phyloP scores from a whole-genome alignment of 1,284 basidiomycete species.

The Somion occarium region DNA sequence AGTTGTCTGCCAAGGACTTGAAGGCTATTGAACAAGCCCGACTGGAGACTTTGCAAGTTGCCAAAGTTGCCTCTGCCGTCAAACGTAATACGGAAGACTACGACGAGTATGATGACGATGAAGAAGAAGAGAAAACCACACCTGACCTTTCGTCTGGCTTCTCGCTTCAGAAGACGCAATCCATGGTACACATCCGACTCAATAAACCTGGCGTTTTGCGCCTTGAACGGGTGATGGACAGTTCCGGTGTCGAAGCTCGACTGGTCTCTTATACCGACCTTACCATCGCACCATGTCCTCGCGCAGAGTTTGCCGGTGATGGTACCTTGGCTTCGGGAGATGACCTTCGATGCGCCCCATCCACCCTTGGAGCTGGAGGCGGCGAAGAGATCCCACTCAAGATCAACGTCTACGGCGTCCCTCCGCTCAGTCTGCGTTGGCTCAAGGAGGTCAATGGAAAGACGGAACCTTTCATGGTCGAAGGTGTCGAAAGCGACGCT shows the following conservation, averaged over 20 bases:
- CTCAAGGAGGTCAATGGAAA: conserved; percentile 59
- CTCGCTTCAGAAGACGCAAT: conserved; percentile 64
- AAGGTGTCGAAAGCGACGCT: conserved; percentile 71
- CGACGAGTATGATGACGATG: conserved; percentile 57
- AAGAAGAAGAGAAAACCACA: conserved; percentile 48
- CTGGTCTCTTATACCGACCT: conserved; percentile 64
- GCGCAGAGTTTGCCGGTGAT: conserved; percentile 58
- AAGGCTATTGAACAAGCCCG: conserved; percentile 60
- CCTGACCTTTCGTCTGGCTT: conserved; percentile 19
- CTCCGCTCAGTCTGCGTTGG: conserved; percentile 78
- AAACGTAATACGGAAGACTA: conserved; percentile 34
- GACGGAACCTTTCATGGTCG: conserved; percentile 69
- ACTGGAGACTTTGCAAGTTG: conserved; percentile 44
- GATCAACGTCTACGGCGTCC: conserved; percentile 73
- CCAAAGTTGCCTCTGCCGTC: conserved; percentile 32
- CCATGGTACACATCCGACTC: conserved; percentile 68
- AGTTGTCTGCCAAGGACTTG: conserved; percentile 60
- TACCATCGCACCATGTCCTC: conserved; percentile 80
- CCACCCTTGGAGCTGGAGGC: conserved; percentile 41
- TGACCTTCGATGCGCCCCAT: conserved; percentile 55
- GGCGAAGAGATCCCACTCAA: conserved; percentile 58
- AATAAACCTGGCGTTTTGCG: conserved; percentile 67
- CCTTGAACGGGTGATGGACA: conserved; percentile 70
- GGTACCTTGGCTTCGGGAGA: conserved; percentile 34
- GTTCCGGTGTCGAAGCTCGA: conserved; percentile 60